Evolutionary conservation across 1,284 basidiomycete genomes (phyloP), one percentile per base, ranked within the genome.

Genomic region (Nidula niveotomentosa): DNA sequence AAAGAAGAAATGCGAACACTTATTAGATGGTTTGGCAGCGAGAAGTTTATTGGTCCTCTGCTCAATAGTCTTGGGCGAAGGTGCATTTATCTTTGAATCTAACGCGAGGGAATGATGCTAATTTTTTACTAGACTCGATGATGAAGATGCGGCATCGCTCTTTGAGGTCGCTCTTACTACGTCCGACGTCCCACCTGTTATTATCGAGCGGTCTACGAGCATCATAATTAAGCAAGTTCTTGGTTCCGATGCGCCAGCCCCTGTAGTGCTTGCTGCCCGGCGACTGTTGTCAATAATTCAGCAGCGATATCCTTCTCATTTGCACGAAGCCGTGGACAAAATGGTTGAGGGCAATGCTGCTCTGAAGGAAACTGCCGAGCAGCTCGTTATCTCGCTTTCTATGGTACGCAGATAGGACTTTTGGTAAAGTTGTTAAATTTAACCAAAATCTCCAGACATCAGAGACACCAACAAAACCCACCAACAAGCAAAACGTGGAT

Each of bases 11-110:
- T 88, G 1, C 68, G 67, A 36, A 69, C 70, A 33, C 71, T 73
- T 0, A 63, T 77, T 47, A 60, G 61, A 4, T 84, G 81, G 72
- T 63, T 73, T 36, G 87, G 86, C 12, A 74, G 76, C 4, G 85
- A 90, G 53, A 85, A 81, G 56, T 69, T 91, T 13, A 43, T 87
- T n/a, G 61, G 68, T 18, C 85, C 88, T 0, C 64, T 91, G 34
- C 58, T 86, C 8, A 65, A 71, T 17, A 68, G 69, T 6, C 62
- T 88, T 13, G 55, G 76, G 13, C 64, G 67, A 53, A 72, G 74
- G 86, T 86, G 64, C 30, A 71, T 60, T 12, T 5, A 10, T n/a
- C 12, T 15, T 43, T 36, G 13, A 35, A 7, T 44, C 6, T 9
- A 1, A 1, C 13, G 23, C 51, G 35, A 35, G 13, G 15, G 36